A percentile compares a stretch with the other conserved stretches of the same genome.
Evolutionary conservation across 1,139 yeast genomes (phyloP).

Genomic region (Taphrina wiesneri): DNA sequence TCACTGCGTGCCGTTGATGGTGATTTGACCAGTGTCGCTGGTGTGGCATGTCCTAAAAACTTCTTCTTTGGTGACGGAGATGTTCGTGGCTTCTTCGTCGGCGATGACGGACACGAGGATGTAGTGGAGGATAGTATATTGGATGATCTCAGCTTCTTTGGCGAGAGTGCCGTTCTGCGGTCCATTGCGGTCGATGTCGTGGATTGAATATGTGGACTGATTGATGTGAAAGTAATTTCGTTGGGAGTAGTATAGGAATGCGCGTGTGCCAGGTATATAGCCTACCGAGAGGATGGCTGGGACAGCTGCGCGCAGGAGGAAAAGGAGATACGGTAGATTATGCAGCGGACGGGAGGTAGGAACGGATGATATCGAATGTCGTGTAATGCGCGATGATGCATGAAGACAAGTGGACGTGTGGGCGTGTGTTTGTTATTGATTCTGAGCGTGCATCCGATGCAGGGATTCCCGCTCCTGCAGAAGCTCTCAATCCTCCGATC

Average conservation of each 20-base stretch:
- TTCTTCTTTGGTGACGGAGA: slow-evolving; percentile 4
- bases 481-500: neutral
- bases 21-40: neutral
- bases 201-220: neutral
- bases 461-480: neutral
- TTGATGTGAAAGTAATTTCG: neutral
- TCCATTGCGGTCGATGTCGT: neutral
- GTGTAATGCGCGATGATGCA: neutral
- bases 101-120: slow-evolving; percentile 9
- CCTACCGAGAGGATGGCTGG: neutral
- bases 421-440: neutral
- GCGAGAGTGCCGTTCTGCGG: slow-evolving; percentile 10
- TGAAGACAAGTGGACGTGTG: neutral
- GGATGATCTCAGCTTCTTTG: slow-evolving; percentile 11
- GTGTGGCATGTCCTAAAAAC: neutral
- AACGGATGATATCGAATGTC: neutral
- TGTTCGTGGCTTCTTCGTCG: slow-evolving; percentile 6
- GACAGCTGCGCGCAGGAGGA: neutral
- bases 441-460: neutral
- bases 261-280: neutral
- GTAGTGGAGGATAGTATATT: slow-evolving; percentile 5
- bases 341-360: neutral
- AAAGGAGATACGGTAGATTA: neutral
- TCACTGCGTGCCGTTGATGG: neutral
- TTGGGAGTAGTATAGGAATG: neutral